These are phyloP conservation scores for Candida sanyiensis DNA, from an alignment of 805 yeast genomes.

Conservation along the genomic window DNA sequence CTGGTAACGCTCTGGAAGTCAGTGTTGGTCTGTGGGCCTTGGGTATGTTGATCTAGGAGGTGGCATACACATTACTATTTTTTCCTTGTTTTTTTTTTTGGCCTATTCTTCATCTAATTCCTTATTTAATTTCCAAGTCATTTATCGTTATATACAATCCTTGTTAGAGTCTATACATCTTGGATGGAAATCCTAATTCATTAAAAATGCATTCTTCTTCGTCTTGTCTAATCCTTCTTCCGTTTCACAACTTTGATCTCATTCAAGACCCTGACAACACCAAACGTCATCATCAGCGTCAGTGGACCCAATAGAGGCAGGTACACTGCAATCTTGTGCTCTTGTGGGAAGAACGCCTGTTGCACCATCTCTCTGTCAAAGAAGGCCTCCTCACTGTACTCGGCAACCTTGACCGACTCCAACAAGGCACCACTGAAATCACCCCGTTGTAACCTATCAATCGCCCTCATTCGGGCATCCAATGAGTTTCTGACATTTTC, in stretches of 20 bases:
- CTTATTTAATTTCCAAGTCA: background rate
- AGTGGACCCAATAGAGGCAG: conserved; percentile 88
- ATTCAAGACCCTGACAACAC: conserved; percentile 40
- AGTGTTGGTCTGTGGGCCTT: conserved; percentile 1
- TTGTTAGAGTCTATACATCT: too few relatives aligned
- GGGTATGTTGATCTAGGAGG: conserved; percentile 2
- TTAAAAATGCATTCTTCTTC: too few relatives aligned
- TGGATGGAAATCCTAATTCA: too few relatives aligned
- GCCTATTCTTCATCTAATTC: background rate
- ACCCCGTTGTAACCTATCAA: conserved; percentile 21
- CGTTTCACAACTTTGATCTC: conserved; percentile 28
- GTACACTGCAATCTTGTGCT: conserved; percentile 91
- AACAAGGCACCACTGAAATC: conserved; percentile 48
- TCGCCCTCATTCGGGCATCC: conserved; percentile 28
- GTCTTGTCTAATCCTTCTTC: conserved; percentile 13
- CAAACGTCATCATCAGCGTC: conserved; percentile 53
- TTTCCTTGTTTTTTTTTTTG: background rate
- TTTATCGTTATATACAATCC: too few relatives aligned
- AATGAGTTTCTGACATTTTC: conserved; percentile 51
- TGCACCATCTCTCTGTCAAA: conserved; percentile 94
- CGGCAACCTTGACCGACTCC: conserved; percentile 42
- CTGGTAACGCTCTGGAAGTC: conserved; percentile 2
- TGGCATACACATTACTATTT: too few relatives aligned
- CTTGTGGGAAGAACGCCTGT: conserved; percentile 91
- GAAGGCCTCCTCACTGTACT: conserved; percentile 58